Percentiles rank a stretch among this genome's conserved stretches.
These are phyloP conservation scores for Phytophthora quininea DNA, from an alignment of 352 stramenopile genomes.

Conservation along the genomic window DNA sequence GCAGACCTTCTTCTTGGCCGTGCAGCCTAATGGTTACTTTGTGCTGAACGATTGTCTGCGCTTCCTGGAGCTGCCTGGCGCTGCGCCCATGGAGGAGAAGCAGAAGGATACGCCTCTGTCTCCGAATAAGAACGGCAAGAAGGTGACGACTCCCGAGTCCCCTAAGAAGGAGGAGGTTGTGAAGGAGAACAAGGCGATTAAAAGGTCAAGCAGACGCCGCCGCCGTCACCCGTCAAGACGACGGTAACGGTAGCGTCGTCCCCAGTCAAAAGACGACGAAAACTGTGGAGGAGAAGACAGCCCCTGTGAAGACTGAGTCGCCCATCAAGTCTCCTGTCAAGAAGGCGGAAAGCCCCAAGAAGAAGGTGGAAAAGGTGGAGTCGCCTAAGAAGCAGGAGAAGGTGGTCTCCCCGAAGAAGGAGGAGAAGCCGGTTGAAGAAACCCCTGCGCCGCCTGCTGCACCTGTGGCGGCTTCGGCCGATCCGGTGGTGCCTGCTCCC, in stretches of 20 bases:
- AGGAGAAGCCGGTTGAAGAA: constrained; percentile 32
- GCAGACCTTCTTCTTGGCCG: constrained; percentile 88
- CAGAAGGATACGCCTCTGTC: constrained; percentile 21
- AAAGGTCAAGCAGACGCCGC: constrained; percentile 20
- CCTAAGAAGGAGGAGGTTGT: constrained; percentile 10
- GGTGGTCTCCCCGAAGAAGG: constrained; percentile 28
- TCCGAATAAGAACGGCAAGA: constrained; percentile 35
- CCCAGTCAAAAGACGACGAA: constrained; percentile 9
- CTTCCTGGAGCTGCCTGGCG: constrained; percentile 74
- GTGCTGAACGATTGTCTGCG: constrained; percentile 88
- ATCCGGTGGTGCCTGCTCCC: constrained; percentile 30
- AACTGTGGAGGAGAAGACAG: neutral
- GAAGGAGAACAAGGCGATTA: constrained; percentile 11
- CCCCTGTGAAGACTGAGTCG: constrained; percentile 36
- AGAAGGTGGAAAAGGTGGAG: constrained; percentile 7
- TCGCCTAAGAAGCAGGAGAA: constrained; percentile 14
- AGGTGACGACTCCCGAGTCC: constrained; percentile 19
- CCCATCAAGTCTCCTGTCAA: constrained; percentile 42
- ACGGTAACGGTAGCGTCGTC: constrained; percentile 11
- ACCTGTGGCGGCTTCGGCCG: constrained; percentile 32
- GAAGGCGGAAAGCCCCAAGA: constrained; percentile 5
- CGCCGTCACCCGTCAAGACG: constrained; percentile 8
- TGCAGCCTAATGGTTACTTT: constrained; percentile 90
- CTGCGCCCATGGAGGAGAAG: constrained; percentile 4
- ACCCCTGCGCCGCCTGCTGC: constrained; percentile 32